Conservation (phyloP, 371 early-diverging fungal species). For the Mucor velutinosus region DNA sequence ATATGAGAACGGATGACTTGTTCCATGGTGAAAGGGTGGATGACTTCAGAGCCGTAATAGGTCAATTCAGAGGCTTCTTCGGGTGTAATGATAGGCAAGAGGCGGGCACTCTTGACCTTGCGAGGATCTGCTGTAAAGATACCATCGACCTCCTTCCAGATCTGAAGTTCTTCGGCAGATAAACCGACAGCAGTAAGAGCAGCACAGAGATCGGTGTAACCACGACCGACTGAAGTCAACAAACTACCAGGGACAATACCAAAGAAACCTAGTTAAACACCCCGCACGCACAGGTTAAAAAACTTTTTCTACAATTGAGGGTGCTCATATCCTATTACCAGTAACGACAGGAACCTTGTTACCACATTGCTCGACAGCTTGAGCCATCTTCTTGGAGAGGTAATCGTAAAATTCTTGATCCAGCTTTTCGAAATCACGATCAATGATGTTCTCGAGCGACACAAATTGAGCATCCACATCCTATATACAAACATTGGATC, state of each 20-base stretch:
- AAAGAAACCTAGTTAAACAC: conserved; percentile 73
- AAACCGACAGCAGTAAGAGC: conserved; percentile 93
- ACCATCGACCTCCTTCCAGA: conserved; percentile 99
- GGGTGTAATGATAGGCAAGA: conserved; percentile 90
- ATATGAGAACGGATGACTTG: conserved; percentile 94
- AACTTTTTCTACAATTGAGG: not conserved
- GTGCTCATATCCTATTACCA: conserved; percentile 36
- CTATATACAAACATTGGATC: conserved; percentile 29
- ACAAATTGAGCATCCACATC: conserved; percentile 87
- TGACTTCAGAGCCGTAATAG: conserved; percentile 97
- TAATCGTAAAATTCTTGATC: conserved; percentile 95
- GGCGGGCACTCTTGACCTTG: conserved; percentile 88
- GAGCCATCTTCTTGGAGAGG: conserved; percentile 70
- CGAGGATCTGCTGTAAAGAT: conserved; percentile 99
- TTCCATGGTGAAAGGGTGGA: conserved; percentile 99
- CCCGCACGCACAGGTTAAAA: not conserved
- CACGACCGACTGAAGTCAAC: conserved; percentile 91
- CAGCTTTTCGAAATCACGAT: conserved; percentile 76
- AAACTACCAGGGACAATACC: conserved; percentile 95
- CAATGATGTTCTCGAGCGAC: conserved; percentile 82
- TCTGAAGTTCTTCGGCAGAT: conserved; percentile 87
- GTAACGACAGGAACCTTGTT: conserved; percentile 88
- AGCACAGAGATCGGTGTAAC: conserved; percentile 97
- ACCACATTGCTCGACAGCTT: conserved; percentile 63
- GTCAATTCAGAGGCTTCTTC: conserved; percentile 99